Evolutionary conservation across 2,329 filamentous ascomycete genomes (phyloP).

Genomic region (Alternaria sp.): DNA sequence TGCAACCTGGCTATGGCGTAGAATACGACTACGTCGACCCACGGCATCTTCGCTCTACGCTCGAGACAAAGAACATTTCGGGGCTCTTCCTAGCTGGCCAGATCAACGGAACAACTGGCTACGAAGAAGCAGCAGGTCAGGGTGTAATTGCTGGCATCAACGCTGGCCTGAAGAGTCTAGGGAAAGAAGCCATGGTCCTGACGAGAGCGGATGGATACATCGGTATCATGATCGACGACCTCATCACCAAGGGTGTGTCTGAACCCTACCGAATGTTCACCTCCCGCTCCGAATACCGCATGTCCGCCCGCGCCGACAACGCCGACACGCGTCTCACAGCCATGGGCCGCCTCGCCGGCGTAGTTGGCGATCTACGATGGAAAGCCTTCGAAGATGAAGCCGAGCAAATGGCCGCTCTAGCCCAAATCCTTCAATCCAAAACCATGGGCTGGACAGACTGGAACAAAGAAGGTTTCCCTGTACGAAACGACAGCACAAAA

Average conservation of each 20-base stretch:
- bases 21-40: slow-evolving; percentile 99
- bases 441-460: slow-evolving; percentile 68
- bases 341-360: slow-evolving; percentile 76
- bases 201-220: slow-evolving; percentile 91
- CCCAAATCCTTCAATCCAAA: slow-evolving; percentile 63
- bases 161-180: slow-evolving; percentile 78
- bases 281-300: slow-evolving; percentile 90
- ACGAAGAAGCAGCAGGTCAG: slow-evolving; percentile 95
- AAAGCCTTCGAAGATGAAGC: slow-evolving; percentile 68
- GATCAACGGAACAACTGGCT: slow-evolving; percentile 97
- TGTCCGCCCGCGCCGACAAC: slow-evolving; percentile 91
- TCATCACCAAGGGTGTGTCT: slow-evolving; percentile 94
- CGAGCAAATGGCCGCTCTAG: slow-evolving; percentile 71
- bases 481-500: slow-evolving; percentile 69
- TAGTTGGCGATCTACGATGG: slow-evolving; percentile 84
- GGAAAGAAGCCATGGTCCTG: slow-evolving; percentile 69
- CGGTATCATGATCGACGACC: slow-evolving; percentile 97
- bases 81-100: slow-evolving; percentile 94
- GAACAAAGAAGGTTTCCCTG: slow-evolving; percentile 71
- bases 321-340: slow-evolving; percentile 85
- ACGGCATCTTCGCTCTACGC: slow-evolving; percentile 80
- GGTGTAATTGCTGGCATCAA: slow-evolving; percentile 93
- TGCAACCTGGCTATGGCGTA: slow-evolving; percentile 94
- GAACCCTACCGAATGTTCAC: slow-evolving; percentile 99
- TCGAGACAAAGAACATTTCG: slow-evolving; percentile 90